Percentiles rank a stretch among this genome's conserved stretches.
Evolutionary conservation across 192 early-diverging fungal species (phyloP).

Genomic region (Gryganskiella cystojenkinii): DNA sequence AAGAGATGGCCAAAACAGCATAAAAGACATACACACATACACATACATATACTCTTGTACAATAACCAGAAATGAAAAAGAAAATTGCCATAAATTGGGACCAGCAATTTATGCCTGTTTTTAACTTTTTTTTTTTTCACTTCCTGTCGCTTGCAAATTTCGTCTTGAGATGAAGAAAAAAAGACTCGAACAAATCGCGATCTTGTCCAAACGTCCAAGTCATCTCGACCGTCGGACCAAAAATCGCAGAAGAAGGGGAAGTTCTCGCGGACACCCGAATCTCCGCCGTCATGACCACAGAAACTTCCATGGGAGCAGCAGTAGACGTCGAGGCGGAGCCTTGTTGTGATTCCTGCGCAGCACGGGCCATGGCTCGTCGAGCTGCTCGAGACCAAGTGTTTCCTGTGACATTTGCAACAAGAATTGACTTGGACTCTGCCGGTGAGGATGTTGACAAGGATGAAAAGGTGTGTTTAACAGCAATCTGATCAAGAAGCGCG

Average conservation of each 20-base stretch:
- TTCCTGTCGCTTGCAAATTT: too few relatives aligned
- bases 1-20: not conserved
- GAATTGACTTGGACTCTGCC: not conserved
- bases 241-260: not conserved
- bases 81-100: too few relatives aligned
- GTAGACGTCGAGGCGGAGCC: not conserved
- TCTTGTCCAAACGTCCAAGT: slow-evolving; percentile 60
- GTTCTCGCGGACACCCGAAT: not conserved
- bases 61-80: too few relatives aligned
- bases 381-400: slow-evolving; percentile 54
- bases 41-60: not conserved
- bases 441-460: too few relatives aligned
- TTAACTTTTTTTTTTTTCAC: too few relatives aligned
- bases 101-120: too few relatives aligned
- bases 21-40: not conserved
- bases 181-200: slow-evolving; percentile 59
- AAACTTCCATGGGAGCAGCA: not conserved
- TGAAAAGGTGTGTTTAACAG: slow-evolving; percentile 1
- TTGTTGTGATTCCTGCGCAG: not conserved
- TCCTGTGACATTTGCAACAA: not conserved
- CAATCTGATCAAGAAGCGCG: slow-evolving; percentile 3
- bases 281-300: slow-evolving; percentile 13
- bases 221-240: slow-evolving; percentile 5
- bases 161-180: slow-evolving; percentile 49
- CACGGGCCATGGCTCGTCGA: slow-evolving; percentile 24